Evolutionary conservation across 305 asterid species (phyloP).

Genomic region (Fraxinus ornus): DNA sequence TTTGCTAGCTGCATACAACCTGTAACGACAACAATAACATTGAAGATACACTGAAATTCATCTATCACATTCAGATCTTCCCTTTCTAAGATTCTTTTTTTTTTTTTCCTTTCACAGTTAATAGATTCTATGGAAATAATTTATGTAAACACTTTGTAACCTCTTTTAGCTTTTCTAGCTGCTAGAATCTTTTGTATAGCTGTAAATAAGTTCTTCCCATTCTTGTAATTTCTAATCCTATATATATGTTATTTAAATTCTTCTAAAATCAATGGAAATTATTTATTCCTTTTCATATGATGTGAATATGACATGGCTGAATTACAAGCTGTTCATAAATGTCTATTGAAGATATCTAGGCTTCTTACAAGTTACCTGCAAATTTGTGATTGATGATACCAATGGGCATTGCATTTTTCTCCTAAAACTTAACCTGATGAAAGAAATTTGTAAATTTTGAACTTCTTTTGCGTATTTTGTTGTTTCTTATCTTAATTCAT

Average conservation of each 20-base stretch:
- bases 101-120: not conserved
- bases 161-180: not conserved
- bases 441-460: not conserved
- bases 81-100: not conserved
- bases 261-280: not conserved
- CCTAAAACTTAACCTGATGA: not conserved
- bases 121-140: not conserved
- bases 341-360: not conserved
- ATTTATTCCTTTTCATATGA: not conserved
- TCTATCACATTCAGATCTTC: not conserved
- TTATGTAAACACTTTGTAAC: not conserved
- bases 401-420: not conserved
- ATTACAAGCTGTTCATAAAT: not conserved
- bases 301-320: not conserved
- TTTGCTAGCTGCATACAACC: no score
- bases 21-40: no score
- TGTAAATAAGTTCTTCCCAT: not conserved
- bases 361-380: not conserved
- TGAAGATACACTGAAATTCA: not conserved
- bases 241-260: not conserved
- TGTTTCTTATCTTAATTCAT: constrained; percentile 22
- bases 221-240: not conserved
- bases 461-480: constrained; percentile 11
- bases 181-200: not conserved
- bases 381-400: not conserved